phyloP scores from a whole-genome alignment of 495 filamentous ascomycete genomes.

The Aspergillus taichungensis region DNA sequence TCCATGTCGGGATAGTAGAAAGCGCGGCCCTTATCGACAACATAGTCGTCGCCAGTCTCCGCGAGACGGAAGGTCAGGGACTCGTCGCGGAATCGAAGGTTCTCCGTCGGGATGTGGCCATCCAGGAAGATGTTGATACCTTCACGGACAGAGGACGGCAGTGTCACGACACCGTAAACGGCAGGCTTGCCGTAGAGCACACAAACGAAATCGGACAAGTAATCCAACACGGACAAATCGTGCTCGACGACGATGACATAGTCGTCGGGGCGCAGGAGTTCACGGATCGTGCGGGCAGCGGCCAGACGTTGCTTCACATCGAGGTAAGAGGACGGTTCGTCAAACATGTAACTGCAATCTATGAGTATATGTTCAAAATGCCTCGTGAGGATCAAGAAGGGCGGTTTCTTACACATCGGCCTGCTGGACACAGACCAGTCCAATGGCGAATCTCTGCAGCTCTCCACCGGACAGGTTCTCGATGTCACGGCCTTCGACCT shows the following conservation, averaged over 20 bases:
- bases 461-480: conserved; percentile 89
- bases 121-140: conserved; percentile 99
- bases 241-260: conserved; percentile 99
- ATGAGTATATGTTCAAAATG: conserved; percentile 8
- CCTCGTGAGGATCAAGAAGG: not conserved
- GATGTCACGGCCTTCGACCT: conserved; percentile 83
- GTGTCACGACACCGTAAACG: conserved; percentile 95
- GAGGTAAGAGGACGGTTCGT: conserved; percentile 95
- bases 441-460: conserved; percentile 95
- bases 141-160: conserved; percentile 92
- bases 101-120: conserved; percentile 95
- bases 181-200: conserved; percentile 92
- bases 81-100: conserved; percentile 95
- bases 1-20: conserved; percentile 86
- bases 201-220: conserved; percentile 96
- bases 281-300: conserved; percentile 85
- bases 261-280: conserved; percentile 75
- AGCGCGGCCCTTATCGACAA: conserved; percentile 72
- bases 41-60: conserved; percentile 84
- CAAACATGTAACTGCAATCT: conserved; percentile 81
- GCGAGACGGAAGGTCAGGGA: conserved; percentile 93
- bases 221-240: conserved; percentile 95
- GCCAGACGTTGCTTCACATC: conserved; percentile 97
- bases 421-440: conserved; percentile 87
- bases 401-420: conserved; percentile 70